These are phyloP conservation scores for Camelina laxa DNA, from an alignment of 345 rosid species.

Conservation along the genomic window DNA sequence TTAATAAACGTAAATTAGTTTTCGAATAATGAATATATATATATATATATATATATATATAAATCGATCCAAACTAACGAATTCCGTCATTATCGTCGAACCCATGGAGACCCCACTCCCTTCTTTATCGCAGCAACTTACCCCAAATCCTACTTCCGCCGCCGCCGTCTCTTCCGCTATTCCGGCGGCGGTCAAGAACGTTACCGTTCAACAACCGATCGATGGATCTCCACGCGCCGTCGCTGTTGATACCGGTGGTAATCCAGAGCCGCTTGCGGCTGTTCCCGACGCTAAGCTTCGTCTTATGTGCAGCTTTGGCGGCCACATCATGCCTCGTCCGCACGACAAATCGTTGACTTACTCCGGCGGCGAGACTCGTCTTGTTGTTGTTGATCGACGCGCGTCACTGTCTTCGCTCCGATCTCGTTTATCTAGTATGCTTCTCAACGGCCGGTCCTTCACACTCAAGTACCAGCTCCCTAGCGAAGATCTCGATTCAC, in stretches of 20 bases:
- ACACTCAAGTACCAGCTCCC: conserved; percentile 88
- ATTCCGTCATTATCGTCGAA: conserved; percentile 24
- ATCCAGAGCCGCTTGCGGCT: conserved; percentile 53
- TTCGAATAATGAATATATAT: neutral
- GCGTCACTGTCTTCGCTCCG: conserved; percentile 57
- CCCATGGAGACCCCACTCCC: conserved; percentile 45
- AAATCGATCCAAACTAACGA: conserved; percentile 24
- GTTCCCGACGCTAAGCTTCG: conserved; percentile 74
- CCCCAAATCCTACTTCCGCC: conserved; percentile 30
- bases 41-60: conserved; percentile 36
- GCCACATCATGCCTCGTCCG: conserved; percentile 92
- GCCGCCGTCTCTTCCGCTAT: conserved; percentile 30
- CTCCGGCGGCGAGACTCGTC: conserved; percentile 73
- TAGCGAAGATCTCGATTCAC: conserved; percentile 81
- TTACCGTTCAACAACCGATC: conserved; percentile 39
- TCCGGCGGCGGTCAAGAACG: conserved; percentile 45
- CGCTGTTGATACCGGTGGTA: conserved; percentile 38
- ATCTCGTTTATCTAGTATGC: conserved; percentile 64
- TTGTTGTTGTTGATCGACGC: conserved; percentile 68
- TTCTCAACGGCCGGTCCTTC: conserved; percentile 71
- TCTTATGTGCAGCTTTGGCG: conserved; percentile 89
- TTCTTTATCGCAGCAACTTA: conserved; percentile 33
- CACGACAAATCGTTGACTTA: conserved; percentile 82
- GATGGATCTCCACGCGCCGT: conserved; percentile 65
- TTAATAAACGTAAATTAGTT: too few species aligned